A percentile compares a stretch with the other conserved stretches of the same genome.
phyloP scores from a whole-genome alignment of 2,329 filamentous ascomycete species.

The Erysiphe pulchra region DNA sequence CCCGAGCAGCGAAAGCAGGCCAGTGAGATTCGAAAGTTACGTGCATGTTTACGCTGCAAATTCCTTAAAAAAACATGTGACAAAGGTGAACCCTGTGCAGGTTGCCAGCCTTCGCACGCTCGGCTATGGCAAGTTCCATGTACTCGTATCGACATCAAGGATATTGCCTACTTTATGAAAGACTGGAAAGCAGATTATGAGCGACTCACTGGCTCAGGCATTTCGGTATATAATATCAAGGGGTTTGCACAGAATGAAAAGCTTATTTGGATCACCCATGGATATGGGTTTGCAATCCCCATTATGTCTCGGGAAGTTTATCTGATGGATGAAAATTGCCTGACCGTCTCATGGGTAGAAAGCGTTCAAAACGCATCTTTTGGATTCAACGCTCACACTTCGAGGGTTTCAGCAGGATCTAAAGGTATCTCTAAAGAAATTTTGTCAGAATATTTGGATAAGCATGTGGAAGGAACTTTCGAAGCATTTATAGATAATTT shows the following conservation, averaged over 20 bases:
- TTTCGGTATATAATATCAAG: conserved; percentile 89
- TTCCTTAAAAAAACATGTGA: conserved; percentile 99
- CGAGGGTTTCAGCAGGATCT: conserved; percentile 67
- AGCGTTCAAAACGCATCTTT: conserved; percentile 47
- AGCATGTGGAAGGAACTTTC: conserved; percentile 77
- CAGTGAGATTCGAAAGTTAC: conserved; percentile 83
- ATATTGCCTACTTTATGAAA: conserved; percentile 97
- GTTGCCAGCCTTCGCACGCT: conserved; percentile 86
- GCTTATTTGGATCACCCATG: conserved; percentile 79
- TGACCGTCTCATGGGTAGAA: conserved; percentile 86
- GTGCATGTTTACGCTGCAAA: conserved; percentile 86
- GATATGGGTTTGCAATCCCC: conserved; percentile 78
- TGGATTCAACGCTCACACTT: conserved; percentile 66
- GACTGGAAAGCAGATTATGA: conserved; percentile 97
- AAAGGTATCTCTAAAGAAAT: conserved; percentile 63
- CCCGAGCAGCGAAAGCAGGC: conserved; percentile 92
- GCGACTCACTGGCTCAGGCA: conserved; percentile 61
- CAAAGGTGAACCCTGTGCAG: conserved; percentile 85
- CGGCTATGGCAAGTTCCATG: conserved; percentile 93
- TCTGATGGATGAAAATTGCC: conserved; percentile 76
- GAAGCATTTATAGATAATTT: conserved; percentile 89
- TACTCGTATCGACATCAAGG: conserved; percentile 95
- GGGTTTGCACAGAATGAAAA: conserved; percentile 44
- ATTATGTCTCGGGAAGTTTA: conserved; percentile 87
- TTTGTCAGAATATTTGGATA: conserved; percentile 78